Evolutionary conservation across 2,329 filamentous ascomycete species (phyloP), one percentile per base, ranked within the genome.

Genomic region (Onygena corvina): DNA sequence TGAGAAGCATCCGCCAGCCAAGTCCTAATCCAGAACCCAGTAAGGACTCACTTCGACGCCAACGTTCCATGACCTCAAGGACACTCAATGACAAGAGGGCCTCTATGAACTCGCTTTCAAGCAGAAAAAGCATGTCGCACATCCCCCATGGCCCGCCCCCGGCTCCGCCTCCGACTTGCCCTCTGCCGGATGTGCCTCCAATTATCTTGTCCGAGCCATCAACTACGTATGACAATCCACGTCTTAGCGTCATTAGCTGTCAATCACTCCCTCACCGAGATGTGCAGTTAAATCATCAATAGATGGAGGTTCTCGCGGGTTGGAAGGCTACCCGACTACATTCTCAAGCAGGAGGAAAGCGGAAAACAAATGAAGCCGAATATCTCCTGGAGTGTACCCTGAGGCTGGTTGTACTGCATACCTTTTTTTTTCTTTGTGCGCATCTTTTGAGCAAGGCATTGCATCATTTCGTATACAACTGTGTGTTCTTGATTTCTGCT

Each of bases 161-260:
- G 4, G 56, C 58, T 2, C 59, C 59, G 8, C 59, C 59, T 6
- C 59, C 59, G 20, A 51, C 58, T 42, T 58, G 54, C n/a, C 59
- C 59, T 7, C 51, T 61, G 2, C 59, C 59, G 5, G 53, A 55
- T 36, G 52, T 60, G 7, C 59, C 59, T 12, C 40, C 52, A 12
- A 11, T 16, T 40, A 11, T 23, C 11, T 44, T 40, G 12, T 33
- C 54, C 55, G 60, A 67, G 55, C 68, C 65, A 16, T 67, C 65
- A 16, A 60, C 57, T 6, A 59, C 67, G 51, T 74, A 36, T 34
- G 38, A 47, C 11, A n/a, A 23, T 2, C 29, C 20, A 42, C 36
- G 36, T 14, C 21, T 42, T 23, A 42, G 36, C 21, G 27, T 42
- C n/a, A 7, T 14, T 14, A 25, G 36, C 21, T 42, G 36, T n/a